These are phyloP conservation scores for Crassisporium funariophilum DNA, from an alignment of 768 basidiomycete species.

Conservation along the genomic window DNA sequence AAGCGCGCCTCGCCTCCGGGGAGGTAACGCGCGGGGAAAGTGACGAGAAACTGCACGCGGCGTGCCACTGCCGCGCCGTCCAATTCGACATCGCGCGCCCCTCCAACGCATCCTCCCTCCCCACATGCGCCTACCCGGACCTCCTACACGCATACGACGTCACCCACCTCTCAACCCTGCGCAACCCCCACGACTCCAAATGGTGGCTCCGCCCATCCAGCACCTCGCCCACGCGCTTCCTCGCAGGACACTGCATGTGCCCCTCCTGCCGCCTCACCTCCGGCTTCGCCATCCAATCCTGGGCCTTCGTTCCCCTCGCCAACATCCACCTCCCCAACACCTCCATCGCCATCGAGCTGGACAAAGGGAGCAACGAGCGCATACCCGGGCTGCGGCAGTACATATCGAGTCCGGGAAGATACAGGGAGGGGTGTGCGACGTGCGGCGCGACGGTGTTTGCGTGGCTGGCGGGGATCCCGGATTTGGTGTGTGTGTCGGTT, in stretches of 20 bases:
- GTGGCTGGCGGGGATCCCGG: constrained; percentile 23
- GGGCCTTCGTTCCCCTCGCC: constrained; percentile 29
- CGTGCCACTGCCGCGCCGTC: constrained; percentile 30
- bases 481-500: constrained; percentile 28
- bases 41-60: constrained; percentile 17
- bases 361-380: constrained; percentile 7
- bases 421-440: constrained; percentile 29
- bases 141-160: constrained; percentile 24
- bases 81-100: constrained; percentile 28
- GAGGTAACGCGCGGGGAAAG: neutral
- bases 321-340: constrained; percentile 25
- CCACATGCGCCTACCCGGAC: constrained; percentile 28
- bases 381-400: constrained; percentile 30
- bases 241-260: constrained; percentile 34
- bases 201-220: constrained; percentile 29
- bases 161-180: constrained; percentile 22
- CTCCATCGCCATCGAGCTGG: constrained; percentile 15
- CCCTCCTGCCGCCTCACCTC: constrained; percentile 26
- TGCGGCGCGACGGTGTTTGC: constrained; percentile 34
- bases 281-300: constrained; percentile 30
- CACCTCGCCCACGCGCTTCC: constrained; percentile 24
- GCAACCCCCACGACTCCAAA: constrained; percentile 27
- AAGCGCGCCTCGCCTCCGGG: constrained; percentile 1
- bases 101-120: constrained; percentile 18
- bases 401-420: constrained; percentile 29